phyloP scores from a whole-genome alignment of 78 protist species.

The Trichosphaerium sp. region DNA sequence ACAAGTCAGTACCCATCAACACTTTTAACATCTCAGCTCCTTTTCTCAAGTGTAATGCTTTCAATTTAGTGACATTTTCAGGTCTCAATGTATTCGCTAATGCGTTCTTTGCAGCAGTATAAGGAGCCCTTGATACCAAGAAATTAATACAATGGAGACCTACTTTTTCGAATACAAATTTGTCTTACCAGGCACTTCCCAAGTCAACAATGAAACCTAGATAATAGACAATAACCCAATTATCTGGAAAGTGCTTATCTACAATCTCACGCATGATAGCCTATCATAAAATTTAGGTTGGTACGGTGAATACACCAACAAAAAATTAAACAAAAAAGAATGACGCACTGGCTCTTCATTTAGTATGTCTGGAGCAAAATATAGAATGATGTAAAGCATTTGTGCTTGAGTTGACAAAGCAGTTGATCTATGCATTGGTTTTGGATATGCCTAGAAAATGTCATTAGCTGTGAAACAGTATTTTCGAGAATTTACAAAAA shows the following conservation, averaged over 20 bases:
- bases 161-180: not conserved
- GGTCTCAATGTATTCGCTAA: constrained; percentile 57
- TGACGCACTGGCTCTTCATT: constrained; percentile 22
- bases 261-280: constrained; percentile 94
- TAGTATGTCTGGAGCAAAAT: constrained; percentile 81
- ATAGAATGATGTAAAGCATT: constrained; percentile 87
- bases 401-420: constrained; percentile 90
- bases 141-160: too few relatives aligned
- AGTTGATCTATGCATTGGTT: constrained; percentile 89
- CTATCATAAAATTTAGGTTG: not conserved
- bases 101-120: constrained; percentile 86
- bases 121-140: constrained; percentile 92
- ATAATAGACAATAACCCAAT: constrained; percentile 89
- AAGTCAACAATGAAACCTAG: constrained; percentile 90
- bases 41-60: not conserved
- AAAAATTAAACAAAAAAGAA: not conserved
- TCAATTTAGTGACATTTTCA: constrained; percentile 1
- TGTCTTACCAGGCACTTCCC: constrained; percentile 58
- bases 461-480: not conserved
- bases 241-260: constrained; percentile 90
- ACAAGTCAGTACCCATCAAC: constrained; percentile 1
- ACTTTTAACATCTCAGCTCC: not conserved
- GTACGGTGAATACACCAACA: not conserved
- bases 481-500: too few relatives aligned
- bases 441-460: constrained; percentile 68